phyloP scores from a whole-genome alignment of 2,329 filamentous ascomycete species.

The Immersiporthe knoxdaviesiana region DNA sequence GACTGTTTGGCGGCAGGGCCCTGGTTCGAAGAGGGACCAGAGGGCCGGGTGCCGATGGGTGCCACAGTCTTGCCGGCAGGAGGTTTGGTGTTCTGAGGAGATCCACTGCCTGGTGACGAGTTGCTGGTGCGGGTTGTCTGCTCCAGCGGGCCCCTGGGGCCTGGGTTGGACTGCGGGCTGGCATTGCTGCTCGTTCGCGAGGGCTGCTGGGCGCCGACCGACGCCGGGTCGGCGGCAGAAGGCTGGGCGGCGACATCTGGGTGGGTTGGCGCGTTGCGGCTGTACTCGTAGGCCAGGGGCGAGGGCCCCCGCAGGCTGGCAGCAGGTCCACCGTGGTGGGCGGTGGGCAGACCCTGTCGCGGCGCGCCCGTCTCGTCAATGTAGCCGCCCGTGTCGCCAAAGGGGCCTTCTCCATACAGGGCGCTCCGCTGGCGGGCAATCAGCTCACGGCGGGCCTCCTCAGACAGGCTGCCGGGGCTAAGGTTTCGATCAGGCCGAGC shows the following conservation, averaged over 20 bases:
- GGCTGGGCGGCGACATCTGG: constrained; percentile 54
- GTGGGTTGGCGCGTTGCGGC: constrained; percentile 50
- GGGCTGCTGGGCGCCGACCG: constrained; percentile 55
- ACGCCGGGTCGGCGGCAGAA: constrained; percentile 45
- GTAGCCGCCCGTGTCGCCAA: constrained; percentile 69
- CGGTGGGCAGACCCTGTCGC: constrained; percentile 67
- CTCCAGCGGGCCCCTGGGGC: constrained; percentile 65
- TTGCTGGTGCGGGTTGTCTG: constrained; percentile 78
- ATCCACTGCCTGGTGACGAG: constrained; percentile 77
- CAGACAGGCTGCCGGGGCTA: constrained; percentile 83
- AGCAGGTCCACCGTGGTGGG: constrained; percentile 61
- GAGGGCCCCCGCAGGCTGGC: constrained; percentile 75
- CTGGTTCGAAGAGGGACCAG: constrained; percentile 48
- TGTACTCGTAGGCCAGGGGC: constrained; percentile 74
- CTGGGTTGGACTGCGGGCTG: constrained; percentile 74
- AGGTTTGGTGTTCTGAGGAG: constrained; percentile 66
- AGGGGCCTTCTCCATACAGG: constrained; percentile 78
- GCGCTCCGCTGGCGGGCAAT: constrained; percentile 95
- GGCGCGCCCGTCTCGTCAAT: constrained; percentile 69
- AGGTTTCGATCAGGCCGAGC: constrained; percentile 73
- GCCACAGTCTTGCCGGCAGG: constrained; percentile 69
- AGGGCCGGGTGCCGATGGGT: constrained; percentile 89
- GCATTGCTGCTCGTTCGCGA: constrained; percentile 82
- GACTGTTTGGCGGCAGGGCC: constrained; percentile 73
- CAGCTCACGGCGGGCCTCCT: constrained; percentile 93